Percentiles rank a stretch among this genome's conserved stretches.
Conservation (phyloP, 495 filamentous ascomycete species). For the Antarctomyces pellizariae region DNA sequence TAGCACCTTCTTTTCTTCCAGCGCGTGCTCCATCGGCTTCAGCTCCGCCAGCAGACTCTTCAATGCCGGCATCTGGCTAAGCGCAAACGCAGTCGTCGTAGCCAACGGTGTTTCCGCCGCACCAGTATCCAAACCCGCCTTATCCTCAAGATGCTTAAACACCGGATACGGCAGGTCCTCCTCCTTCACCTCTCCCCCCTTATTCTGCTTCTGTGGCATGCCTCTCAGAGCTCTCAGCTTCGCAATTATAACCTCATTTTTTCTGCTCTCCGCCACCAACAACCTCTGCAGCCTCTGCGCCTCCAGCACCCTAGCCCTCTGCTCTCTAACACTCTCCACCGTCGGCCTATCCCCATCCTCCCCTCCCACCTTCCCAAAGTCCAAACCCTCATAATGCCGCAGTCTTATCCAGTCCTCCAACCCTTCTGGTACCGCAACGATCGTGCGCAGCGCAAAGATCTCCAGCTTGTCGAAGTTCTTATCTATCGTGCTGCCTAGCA, state of each 20-base stretch:
- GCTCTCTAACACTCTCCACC: conserved; percentile 37
- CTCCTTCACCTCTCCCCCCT: conserved; percentile 7
- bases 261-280: conserved; percentile 47
- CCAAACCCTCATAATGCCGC: conserved; percentile 52
- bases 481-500: conserved; percentile 64
- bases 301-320: conserved; percentile 58
- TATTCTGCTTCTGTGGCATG: conserved; percentile 10
- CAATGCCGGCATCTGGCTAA: conserved; percentile 61
- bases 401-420: conserved; percentile 56
- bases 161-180: conserved; percentile 11
- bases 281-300: conserved; percentile 55
- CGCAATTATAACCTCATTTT: conserved; percentile 47
- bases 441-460: conserved; percentile 70
- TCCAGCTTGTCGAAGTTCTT: conserved; percentile 62
- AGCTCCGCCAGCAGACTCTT: conserved; percentile 39
- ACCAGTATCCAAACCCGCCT: conserved; percentile 16
- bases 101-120: conserved; percentile 29
- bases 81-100: conserved; percentile 55
- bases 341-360: conserved; percentile 25
- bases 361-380: conserved; percentile 6
- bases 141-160: conserved; percentile 27
- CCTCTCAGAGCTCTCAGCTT: conserved; percentile 35
- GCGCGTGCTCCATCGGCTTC: conserved; percentile 29
- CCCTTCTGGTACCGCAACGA: conserved; percentile 53
- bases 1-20: conserved; percentile 17